Conservation (phyloP, 371 early-diverging fungal genomes). For the Mucor plumbeus region DNA sequence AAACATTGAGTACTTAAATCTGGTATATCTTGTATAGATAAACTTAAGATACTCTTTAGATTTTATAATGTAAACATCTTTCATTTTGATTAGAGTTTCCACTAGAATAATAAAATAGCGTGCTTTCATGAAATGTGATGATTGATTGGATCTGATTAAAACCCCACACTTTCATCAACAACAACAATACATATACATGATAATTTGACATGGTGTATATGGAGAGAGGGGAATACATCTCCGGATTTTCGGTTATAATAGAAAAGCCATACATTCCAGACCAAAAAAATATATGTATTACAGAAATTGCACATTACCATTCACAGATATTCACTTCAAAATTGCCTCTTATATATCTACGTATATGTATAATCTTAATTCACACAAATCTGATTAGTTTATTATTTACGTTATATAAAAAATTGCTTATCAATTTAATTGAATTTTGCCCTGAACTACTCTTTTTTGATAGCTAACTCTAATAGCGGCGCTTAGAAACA, state of each 20-base stretch:
- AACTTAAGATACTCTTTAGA: constrained; percentile 3
- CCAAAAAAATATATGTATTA: neutral
- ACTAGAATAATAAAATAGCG: neutral
- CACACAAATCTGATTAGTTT: no score
- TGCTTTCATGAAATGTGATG: neutral
- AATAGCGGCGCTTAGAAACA: no score
- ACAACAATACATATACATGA: no score
- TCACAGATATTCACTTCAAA: neutral
- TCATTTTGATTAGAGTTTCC: no score
- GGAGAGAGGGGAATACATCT: neutral
- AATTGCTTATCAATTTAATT: no score
- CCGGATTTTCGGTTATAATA: constrained; percentile 4
- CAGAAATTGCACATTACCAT: neutral
- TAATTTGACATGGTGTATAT: no score
- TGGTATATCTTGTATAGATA: constrained; percentile 2
- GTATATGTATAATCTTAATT: no score
- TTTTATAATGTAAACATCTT: neutral
- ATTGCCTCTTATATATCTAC: neutral
- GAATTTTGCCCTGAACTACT: no score
- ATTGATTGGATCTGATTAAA: neutral
- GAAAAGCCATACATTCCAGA: neutral
- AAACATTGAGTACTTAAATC: constrained; percentile 7
- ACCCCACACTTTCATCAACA: neutral
- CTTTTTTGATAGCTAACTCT: no score
- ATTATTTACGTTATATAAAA: no score